phyloP scores from a whole-genome alignment of 2,329 filamentous ascomycete genomes.

The Exophiala lecanii-corni region DNA sequence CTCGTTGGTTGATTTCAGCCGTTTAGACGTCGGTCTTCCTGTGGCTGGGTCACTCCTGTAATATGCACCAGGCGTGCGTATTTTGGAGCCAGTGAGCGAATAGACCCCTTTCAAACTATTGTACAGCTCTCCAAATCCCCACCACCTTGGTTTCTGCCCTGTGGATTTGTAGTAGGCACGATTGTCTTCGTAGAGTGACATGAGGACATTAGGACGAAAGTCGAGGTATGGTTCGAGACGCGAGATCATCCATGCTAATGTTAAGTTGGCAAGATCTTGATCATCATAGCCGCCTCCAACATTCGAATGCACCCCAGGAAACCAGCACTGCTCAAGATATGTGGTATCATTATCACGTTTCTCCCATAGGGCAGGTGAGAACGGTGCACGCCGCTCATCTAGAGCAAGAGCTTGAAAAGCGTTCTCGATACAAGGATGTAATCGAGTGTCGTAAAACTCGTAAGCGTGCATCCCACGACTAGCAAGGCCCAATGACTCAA shows the following conservation, averaged over 20 bases:
- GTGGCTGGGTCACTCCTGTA: slow-evolving; percentile 24
- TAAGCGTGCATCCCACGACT: slow-evolving; percentile 27
- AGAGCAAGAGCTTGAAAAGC: slow-evolving; percentile 34
- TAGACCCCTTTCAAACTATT: slow-evolving; percentile 27
- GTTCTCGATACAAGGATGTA: slow-evolving; percentile 31
- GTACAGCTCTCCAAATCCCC: slow-evolving; percentile 27
- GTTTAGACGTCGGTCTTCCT: slow-evolving; percentile 22
- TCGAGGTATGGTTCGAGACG: slow-evolving; percentile 33
- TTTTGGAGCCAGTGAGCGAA: slow-evolving; percentile 23
- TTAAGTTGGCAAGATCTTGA: slow-evolving; percentile 45
- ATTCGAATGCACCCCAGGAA: slow-evolving; percentile 46
- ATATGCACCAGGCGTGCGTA: slow-evolving; percentile 28
- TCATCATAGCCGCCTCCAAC: slow-evolving; percentile 46
- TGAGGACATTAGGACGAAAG: slow-evolving; percentile 25
- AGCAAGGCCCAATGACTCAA: slow-evolving; percentile 18
- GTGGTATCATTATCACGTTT: slow-evolving; percentile 27
- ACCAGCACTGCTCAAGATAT: slow-evolving; percentile 44
- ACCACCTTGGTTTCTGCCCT: slow-evolving; percentile 25
- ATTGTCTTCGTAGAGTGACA: slow-evolving; percentile 21
- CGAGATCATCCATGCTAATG: slow-evolving; percentile 50
- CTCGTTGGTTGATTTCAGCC: slow-evolving; percentile 29
- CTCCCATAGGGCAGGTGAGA: slow-evolving; percentile 32
- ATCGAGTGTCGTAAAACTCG: slow-evolving; percentile 32
- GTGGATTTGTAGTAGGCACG: slow-evolving; percentile 22
- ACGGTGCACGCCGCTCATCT: slow-evolving; percentile 31